These are phyloP conservation scores for Brassica incana DNA, from an alignment of 345 rosid genomes.

Conservation along the genomic window DNA sequence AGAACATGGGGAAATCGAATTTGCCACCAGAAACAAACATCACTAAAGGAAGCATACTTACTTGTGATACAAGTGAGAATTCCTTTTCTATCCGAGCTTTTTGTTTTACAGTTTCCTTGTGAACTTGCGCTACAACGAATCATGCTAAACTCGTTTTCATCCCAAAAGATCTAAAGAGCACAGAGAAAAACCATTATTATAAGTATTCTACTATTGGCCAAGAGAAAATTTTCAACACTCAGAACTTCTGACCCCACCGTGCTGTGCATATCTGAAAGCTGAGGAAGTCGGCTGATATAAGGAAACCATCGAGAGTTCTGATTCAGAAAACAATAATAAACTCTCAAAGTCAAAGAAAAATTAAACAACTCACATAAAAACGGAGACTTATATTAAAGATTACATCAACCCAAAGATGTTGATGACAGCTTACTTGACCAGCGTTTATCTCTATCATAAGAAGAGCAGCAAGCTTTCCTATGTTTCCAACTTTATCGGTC, in stretches of 20 bases:
- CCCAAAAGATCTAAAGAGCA: constrained; percentile 71
- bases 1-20: background rate
- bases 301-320: constrained; percentile 79
- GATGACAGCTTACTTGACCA: constrained; percentile 50
- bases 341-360: constrained; percentile 10
- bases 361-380: background rate
- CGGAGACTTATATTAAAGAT: background rate
- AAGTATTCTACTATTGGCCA: constrained; percentile 7
- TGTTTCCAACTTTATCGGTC: constrained; percentile 48
- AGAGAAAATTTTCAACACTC: background rate
- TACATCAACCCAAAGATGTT: background rate
- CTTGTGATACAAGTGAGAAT: constrained; percentile 49
- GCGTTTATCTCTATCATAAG: constrained; percentile 52
- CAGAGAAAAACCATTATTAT: background rate
- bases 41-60: constrained; percentile 36
- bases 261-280: constrained; percentile 60
- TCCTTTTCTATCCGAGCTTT: constrained; percentile 58
- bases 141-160: constrained; percentile 64
- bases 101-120: constrained; percentile 61
- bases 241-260: constrained; percentile 40
- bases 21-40: constrained; percentile 7
- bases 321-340: constrained; percentile 19
- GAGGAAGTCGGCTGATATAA: constrained; percentile 72
- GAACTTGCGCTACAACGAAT: constrained; percentile 59
- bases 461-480: constrained; percentile 63